Evolutionary conservation across 163 green algal species (phyloP).

Genomic region (Scenedesmus sp.): DNA sequence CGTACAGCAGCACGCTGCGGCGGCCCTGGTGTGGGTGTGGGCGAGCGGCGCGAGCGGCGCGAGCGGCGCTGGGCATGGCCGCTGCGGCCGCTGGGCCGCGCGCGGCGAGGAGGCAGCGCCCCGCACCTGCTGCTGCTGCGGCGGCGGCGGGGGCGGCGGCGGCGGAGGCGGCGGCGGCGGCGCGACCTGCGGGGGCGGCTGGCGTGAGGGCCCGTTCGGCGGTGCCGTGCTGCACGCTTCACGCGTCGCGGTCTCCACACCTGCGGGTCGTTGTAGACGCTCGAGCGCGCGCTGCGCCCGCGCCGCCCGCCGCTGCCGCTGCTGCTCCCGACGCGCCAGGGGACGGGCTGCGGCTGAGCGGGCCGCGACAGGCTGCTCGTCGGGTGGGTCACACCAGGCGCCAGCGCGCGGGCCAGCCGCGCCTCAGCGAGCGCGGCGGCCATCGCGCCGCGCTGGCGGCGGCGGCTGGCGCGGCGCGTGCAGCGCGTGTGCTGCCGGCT

Average conservation of each 20-base stretch:
- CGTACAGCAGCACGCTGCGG: conserved; percentile 40
- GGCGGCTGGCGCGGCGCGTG: no score
- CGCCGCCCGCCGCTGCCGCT: not conserved
- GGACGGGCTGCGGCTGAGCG: not conserved
- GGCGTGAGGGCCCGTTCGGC: not conserved
- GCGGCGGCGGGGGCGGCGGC: not conserved
- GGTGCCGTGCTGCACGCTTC: not conserved
- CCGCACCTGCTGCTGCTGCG: conserved; percentile 12
- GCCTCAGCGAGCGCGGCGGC: no score
- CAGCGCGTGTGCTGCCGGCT: no score
- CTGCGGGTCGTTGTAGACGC: conserved; percentile 2
- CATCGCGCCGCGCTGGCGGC: no score
- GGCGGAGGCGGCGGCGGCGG: conserved; percentile 3
- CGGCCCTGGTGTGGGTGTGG: conserved; percentile 11
- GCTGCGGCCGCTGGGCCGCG: no score
- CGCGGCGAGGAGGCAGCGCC: not conserved
- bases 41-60: no score
- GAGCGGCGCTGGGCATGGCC: no score
- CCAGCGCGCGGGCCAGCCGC: no score
- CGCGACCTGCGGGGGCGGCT: not conserved
- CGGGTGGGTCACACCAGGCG: no score
- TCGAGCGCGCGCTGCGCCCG: not conserved
- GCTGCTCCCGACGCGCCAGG: not conserved
- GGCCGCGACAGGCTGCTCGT: no score
- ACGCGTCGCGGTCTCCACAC: no score